These are phyloP conservation scores for Haplographium delicatum DNA, from an alignment of 495 filamentous ascomycete genomes.

Conservation along the genomic window DNA sequence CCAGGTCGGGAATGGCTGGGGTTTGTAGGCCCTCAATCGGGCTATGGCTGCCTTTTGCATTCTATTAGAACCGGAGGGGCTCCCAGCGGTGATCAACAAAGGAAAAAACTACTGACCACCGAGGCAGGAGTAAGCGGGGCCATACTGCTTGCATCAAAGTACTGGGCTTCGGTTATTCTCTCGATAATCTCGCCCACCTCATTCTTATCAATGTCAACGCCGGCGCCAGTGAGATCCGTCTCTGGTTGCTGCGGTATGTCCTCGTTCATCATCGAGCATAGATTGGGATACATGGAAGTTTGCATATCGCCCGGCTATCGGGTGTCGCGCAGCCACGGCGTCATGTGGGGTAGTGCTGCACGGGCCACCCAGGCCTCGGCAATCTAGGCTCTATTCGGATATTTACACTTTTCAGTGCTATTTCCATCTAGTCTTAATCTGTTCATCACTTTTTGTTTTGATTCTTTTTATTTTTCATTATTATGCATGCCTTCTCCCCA, in stretches of 20 bases:
- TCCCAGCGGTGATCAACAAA: too few species aligned
- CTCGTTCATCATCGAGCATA: not conserved
- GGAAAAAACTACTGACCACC: conserved; percentile 38
- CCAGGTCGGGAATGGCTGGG: conserved; percentile 50
- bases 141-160: conserved; percentile 45
- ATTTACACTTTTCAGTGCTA: too few species aligned
- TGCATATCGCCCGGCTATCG: not conserved
- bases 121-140: conserved; percentile 51
- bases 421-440: too few species aligned
- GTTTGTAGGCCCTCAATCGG: conserved; percentile 65
- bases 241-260: not conserved
- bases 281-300: not conserved
- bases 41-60: conserved; percentile 65
- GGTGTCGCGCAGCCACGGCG: not conserved
- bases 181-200: conserved; percentile 17
- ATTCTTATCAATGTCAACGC: conserved; percentile 13
- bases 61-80: too few species aligned
- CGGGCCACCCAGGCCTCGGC: too few species aligned
- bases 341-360: not conserved
- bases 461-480: too few species aligned
- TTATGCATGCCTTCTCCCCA: too few species aligned
- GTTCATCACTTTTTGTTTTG: too few species aligned
- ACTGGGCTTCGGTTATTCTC: conserved; percentile 20
- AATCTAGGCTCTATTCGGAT: too few species aligned
- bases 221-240: not conserved